Conservation (phyloP, 2,329 filamentous ascomycete genomes). For the Hortaea werneckii region DNA sequence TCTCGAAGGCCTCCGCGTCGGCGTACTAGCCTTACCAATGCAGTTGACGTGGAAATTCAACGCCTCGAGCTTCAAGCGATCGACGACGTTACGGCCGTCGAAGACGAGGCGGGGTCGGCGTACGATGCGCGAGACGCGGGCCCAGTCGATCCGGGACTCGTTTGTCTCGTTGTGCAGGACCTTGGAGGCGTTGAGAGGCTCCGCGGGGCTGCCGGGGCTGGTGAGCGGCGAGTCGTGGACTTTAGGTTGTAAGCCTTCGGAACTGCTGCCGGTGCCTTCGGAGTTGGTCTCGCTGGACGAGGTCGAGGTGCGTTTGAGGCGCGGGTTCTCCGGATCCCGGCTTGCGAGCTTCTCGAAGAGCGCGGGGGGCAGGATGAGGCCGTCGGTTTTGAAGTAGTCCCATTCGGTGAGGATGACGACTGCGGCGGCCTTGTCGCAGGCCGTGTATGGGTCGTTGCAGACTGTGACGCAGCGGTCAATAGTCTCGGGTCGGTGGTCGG, state of each 20-base stretch:
- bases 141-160: slow-evolving; percentile 25
- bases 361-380: slow-evolving; percentile 1
- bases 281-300: background rate
- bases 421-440: slow-evolving; percentile 25
- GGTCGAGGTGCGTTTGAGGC: slow-evolving; percentile 1
- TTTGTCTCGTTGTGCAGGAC: slow-evolving; percentile 1
- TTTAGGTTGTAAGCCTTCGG: background rate
- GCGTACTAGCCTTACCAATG: slow-evolving; percentile 20
- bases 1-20: background rate
- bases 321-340: background rate
- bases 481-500: slow-evolving; percentile 12
- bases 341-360: background rate
- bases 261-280: background rate
- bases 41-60: slow-evolving; percentile 28
- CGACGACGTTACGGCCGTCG: slow-evolving; percentile 28
- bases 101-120: slow-evolving; percentile 26
- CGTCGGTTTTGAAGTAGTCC: slow-evolving; percentile 27
- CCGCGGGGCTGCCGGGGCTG: background rate
- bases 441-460: slow-evolving; percentile 21
- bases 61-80: slow-evolving; percentile 19
- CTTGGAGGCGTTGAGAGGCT: background rate
- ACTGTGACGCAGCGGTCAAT: slow-evolving; percentile 19
- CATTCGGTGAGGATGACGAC: slow-evolving; percentile 25
- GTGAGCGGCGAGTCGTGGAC: background rate
- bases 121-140: slow-evolving; percentile 22